These are phyloP conservation scores for Aspergillus sp. DNA, from an alignment of 2,329 filamentous ascomycete genomes.

Conservation along the genomic window DNA sequence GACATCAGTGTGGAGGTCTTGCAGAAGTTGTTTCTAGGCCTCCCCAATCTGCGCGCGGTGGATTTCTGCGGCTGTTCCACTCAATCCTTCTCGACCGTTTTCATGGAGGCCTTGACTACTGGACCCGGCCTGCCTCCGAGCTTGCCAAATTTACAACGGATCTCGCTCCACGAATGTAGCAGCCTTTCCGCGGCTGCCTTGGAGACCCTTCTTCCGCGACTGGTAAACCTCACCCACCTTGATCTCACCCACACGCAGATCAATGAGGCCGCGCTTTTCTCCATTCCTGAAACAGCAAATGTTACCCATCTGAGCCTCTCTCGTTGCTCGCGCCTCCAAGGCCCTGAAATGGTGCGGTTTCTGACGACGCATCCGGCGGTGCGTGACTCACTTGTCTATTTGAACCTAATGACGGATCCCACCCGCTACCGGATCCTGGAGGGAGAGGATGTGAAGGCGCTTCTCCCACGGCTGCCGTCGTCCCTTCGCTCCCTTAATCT, in stretches of 20 bases:
- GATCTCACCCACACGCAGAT: slow-evolving; percentile 72
- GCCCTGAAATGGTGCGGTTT: slow-evolving; percentile 60
- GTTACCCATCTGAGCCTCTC: slow-evolving; percentile 71
- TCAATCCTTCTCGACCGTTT: slow-evolving; percentile 55
- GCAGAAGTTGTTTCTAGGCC: slow-evolving; percentile 58
- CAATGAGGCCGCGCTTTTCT: slow-evolving; percentile 59
- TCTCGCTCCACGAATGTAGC: slow-evolving; percentile 72
- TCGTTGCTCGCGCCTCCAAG: slow-evolving; percentile 62
- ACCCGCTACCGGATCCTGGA: slow-evolving; percentile 63
- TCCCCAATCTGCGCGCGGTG: slow-evolving; percentile 56
- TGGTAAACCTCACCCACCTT: slow-evolving; percentile 61
- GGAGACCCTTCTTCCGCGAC: slow-evolving; percentile 60
- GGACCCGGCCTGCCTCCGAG: slow-evolving; percentile 41
- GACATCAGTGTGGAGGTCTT: slow-evolving; percentile 62
- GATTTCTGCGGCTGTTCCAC: slow-evolving; percentile 73
- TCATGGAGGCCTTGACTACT: slow-evolving; percentile 46
- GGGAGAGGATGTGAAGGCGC: slow-evolving; percentile 52
- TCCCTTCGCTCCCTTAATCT: slow-evolving; percentile 66
- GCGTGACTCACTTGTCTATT: slow-evolving; percentile 53
- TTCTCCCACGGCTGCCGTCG: slow-evolving; percentile 57
- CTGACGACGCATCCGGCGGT: slow-evolving; percentile 62
- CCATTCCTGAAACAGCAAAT: slow-evolving; percentile 60
- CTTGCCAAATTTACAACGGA: slow-evolving; percentile 51
- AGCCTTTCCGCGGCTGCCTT: slow-evolving; percentile 59
- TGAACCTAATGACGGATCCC: slow-evolving; percentile 65